Conservation (phyloP, 139 green algal species). For the Chlorella sorokiniana region DNA sequence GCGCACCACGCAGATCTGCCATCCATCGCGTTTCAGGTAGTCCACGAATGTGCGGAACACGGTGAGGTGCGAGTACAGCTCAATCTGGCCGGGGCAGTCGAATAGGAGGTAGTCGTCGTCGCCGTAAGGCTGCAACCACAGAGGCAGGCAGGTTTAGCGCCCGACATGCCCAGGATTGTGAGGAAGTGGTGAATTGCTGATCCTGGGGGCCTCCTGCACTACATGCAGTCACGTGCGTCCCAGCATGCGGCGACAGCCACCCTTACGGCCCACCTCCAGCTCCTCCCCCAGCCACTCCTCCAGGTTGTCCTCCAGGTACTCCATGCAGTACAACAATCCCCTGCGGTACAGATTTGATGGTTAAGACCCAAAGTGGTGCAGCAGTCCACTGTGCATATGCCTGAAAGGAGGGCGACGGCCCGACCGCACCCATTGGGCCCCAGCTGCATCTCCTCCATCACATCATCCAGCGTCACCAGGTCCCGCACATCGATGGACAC, state of each 20-base stretch:
- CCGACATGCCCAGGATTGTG: too few relatives aligned
- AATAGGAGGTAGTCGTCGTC: constrained; percentile 99
- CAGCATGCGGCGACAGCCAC: not conserved
- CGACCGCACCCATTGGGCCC: constrained; percentile 89
- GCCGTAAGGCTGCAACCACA: constrained; percentile 76
- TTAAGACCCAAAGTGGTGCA: not conserved
- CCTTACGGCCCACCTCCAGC: constrained; percentile 68
- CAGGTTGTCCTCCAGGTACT: constrained; percentile 97
- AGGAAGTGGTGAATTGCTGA: not conserved
- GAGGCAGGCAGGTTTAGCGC: too few relatives aligned
- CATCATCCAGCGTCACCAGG: constrained; percentile 92
- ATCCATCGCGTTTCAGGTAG: constrained; percentile 75
- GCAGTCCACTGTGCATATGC: not conserved
- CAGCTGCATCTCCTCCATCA: constrained; percentile 94
- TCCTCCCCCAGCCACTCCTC: constrained; percentile 90
- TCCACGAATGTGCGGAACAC: constrained; percentile 90
- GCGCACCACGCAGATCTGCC: constrained; percentile 47
- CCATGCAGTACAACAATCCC: constrained; percentile 97
- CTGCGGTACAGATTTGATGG: constrained; percentile 51
- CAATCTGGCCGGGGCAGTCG: constrained; percentile 97
- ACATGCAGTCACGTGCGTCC: not conserved
- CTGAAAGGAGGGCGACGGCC: not conserved
- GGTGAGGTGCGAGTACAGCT: constrained; percentile 95
- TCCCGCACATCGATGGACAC: constrained; percentile 89
- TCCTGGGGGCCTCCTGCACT: not conserved